Conservation (phyloP, 2,329 filamentous ascomycete species). For the Xylariomycetidae sp. region DNA sequence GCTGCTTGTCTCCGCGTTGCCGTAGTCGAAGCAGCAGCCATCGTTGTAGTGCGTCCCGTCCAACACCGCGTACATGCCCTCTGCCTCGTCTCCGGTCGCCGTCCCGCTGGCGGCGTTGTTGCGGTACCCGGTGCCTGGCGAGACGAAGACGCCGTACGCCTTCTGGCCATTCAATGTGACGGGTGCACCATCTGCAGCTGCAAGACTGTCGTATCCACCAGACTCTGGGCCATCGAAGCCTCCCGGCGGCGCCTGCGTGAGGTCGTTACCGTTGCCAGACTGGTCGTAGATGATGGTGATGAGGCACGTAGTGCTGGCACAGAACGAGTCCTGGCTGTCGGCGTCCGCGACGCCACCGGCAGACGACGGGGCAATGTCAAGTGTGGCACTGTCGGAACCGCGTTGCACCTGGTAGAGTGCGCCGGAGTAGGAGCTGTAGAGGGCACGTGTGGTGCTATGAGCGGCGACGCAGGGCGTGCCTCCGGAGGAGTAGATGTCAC, state of each 20-base stretch:
- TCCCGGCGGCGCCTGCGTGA: conserved; percentile 55
- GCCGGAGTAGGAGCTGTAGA: conserved; percentile 48
- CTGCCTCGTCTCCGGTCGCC: conserved; percentile 47
- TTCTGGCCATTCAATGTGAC: conserved; percentile 55
- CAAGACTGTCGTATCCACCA: conserved; percentile 54
- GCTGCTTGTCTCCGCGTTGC: conserved; percentile 48
- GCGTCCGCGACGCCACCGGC: conserved; percentile 59
- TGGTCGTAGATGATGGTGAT: conserved; percentile 63
- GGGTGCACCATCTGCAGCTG: conserved; percentile 53
- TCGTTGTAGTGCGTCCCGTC: conserved; percentile 56
- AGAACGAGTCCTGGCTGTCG: conserved; percentile 55
- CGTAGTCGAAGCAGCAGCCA: conserved; percentile 52
- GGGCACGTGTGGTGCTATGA: conserved; percentile 57
- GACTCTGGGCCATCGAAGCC: conserved; percentile 49
- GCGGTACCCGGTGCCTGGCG: conserved; percentile 57
- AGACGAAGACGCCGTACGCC: conserved; percentile 58
- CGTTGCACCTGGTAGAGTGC: conserved; percentile 56
- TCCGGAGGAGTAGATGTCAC: conserved; percentile 54
- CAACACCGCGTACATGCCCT: conserved; percentile 56
- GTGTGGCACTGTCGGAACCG: conserved; percentile 43
- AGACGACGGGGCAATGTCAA: conserved; percentile 42
- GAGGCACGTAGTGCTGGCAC: conserved; percentile 52
- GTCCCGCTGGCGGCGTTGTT: conserved; percentile 48
- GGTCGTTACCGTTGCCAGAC: conserved; percentile 54
- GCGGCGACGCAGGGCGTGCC: conserved; percentile 59